Base-by-base conservation (phyloP, 352 stramenopile genomes). In the Phytophthora hibernalis region DNA sequence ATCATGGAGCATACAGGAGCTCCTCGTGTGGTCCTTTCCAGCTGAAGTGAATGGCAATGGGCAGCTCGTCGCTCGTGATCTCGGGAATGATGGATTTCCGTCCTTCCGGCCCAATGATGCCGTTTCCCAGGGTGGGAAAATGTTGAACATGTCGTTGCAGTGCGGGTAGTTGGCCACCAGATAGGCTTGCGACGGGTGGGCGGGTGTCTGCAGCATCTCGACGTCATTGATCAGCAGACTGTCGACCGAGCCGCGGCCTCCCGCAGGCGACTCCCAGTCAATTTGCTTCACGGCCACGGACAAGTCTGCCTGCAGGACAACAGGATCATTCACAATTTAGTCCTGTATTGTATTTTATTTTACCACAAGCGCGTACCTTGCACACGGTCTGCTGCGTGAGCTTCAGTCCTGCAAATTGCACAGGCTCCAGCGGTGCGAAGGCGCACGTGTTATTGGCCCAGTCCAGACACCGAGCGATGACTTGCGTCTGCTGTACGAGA, bases 141-240 rank as follows among this genome's bases (percentile, higher is more conserved):
- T 72, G 49, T 90, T 92, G 61, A 84, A 95, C 80, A 93, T 90
- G 57, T 95, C 87, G 58, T 91, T 85, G 63, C 87, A 95, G 52
- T 95, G 85, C 31, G 87, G 87, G 53, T 95, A 95, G 61, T 95
- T 90, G 44, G 72, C 54, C 15, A 80, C 47, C 15, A 82, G 31
- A 60, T 95, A 95, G 3, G 85, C 75, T 40, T 87, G 72, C 0
- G 78, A 90, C 38, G 87, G 87, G 44, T 78, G 75, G 42, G 93
- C 80, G 1, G 77, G 80, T 3, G 69, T 68, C 12, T 49, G 58
- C 13, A 95, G 71, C 52, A 93, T 67, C 61, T 95, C 84, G 1
- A 79, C 65, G 21, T 67, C 64, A 66, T 93, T 93, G 35, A 95
- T 38, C 9, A 68, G 70, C 33, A 95, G 68, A 61, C 82, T 93